Percentiles rank a stretch among this genome's conserved stretches.
Conservation (phyloP, 2,329 filamentous ascomycete genomes). For the Diaporthe sp. region DNA sequence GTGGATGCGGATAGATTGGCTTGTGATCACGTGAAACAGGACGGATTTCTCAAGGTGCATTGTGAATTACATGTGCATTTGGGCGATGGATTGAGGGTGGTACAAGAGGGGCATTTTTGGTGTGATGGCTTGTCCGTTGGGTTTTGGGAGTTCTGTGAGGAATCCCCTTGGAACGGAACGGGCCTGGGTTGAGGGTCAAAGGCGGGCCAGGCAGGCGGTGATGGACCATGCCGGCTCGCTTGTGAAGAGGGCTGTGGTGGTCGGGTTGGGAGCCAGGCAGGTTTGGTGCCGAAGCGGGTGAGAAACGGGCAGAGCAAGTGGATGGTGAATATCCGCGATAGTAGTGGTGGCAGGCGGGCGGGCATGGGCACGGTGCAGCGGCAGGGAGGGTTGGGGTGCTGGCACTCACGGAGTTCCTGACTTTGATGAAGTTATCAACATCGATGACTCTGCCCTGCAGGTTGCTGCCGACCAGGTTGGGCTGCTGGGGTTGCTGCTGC, state of each 20-base stretch:
- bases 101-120: slow-evolving; percentile 20
- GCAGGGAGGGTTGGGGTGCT: slow-evolving; percentile 38
- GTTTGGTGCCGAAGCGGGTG: not conserved
- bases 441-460: slow-evolving; percentile 65
- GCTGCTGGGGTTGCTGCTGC: slow-evolving; percentile 27
- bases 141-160: not conserved
- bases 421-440: slow-evolving; percentile 82
- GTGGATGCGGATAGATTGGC: slow-evolving; percentile 32
- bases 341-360: not conserved
- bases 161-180: not conserved
- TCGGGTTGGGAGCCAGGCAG: not conserved
- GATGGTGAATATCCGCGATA: not conserved
- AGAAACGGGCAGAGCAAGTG: not conserved
- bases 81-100: not conserved
- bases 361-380: not conserved
- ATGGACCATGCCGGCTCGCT: not conserved
- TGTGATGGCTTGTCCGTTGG: not conserved
- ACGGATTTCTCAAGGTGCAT: slow-evolving; percentile 24
- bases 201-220: not conserved
- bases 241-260: not conserved
- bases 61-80: slow-evolving; percentile 14
- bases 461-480: slow-evolving; percentile 30
- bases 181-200: not conserved
- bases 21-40: slow-evolving; percentile 36
- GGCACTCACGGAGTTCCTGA: slow-evolving; percentile 82